phyloP scores from a whole-genome alignment of 2,329 filamentous ascomycete genomes.

The Lasiodiplodia gonubiensis region DNA sequence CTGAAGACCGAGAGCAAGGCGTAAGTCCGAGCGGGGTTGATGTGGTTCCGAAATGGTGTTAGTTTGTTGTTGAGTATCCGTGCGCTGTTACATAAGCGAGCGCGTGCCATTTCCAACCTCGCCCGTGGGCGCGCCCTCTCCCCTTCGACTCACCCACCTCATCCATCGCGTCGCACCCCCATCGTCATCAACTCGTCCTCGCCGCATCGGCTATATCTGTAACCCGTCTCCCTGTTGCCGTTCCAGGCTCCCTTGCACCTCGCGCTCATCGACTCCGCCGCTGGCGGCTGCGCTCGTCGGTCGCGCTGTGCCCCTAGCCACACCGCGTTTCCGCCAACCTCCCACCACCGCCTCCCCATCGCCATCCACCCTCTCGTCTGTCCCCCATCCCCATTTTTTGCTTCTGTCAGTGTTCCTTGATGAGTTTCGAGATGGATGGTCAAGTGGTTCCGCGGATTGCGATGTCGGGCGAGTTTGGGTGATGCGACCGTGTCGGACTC shows the following conservation, averaged over 20 bases:
- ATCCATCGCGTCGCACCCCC: conserved; percentile 2
- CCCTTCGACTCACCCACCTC: neutral
- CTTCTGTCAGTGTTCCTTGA: neutral
- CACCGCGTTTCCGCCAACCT: neutral
- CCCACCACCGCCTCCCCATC: neutral
- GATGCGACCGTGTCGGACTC: neutral
- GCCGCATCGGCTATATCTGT: conserved; percentile 14
- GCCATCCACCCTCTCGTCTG: conserved; percentile 1
- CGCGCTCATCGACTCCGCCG: neutral
- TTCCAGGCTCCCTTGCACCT: neutral
- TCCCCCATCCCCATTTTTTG: neutral
- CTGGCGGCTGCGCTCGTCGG: neutral
- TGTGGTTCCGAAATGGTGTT: too few species aligned
- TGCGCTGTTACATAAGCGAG: neutral
- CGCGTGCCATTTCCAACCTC: neutral
- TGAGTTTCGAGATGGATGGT: neutral
- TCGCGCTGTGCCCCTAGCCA: conserved; percentile 6
- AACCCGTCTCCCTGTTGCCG: neutral
- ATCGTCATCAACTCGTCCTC: conserved; percentile 4
- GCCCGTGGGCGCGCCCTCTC: neutral
- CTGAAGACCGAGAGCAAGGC: neutral
- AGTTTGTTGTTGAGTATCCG: neutral
- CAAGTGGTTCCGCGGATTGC: neutral
- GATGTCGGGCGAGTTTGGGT: neutral
- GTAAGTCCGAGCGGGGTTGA: neutral